Conservation (phyloP, 805 yeast species). For the Metschnikowia picachoensis region DNA sequence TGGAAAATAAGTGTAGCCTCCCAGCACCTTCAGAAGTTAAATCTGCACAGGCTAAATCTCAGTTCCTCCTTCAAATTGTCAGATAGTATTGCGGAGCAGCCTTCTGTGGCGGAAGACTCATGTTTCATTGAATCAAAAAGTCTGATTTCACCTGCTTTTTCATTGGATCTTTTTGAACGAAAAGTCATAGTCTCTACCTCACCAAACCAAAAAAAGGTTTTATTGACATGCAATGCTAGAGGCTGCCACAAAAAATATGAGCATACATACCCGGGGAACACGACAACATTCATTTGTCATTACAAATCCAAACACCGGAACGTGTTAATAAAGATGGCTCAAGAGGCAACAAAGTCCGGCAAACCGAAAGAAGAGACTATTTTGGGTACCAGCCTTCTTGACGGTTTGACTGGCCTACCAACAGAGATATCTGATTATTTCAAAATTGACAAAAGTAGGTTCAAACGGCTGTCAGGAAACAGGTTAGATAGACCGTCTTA, state of each 20-base stretch:
- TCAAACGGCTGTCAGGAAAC: not conserved
- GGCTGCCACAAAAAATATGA: not conserved
- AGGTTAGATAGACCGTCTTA: not conserved
- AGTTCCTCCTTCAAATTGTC: not conserved
- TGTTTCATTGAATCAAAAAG: not conserved
- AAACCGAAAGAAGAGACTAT: slow-evolving; percentile 2
- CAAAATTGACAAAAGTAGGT: slow-evolving; percentile 1
- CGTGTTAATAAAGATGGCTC: not conserved
- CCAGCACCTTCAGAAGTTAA: too few relatives aligned
- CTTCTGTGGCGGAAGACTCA: not conserved
- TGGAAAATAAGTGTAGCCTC: too few relatives aligned
- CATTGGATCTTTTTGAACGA: slow-evolving; percentile 1
- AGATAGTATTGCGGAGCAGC: not conserved
- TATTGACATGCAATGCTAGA: not conserved
- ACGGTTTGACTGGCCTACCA: not conserved
- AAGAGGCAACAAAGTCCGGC: slow-evolving; percentile 2
- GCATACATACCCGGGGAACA: slow-evolving; percentile 4
- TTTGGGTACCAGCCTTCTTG: slow-evolving; percentile 3
- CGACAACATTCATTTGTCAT: slow-evolving; percentile 1
- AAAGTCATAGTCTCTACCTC: not conserved
- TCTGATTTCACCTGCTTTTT: slow-evolving; percentile 2
- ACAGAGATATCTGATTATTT: slow-evolving; percentile 3
- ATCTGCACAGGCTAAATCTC: too few relatives aligned
- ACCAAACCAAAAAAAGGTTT: not conserved
- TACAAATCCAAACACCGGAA: not conserved